Evolutionary conservation across 352 stramenopile genomes (phyloP).

Genomic region (Phytophthora nicotianae): DNA sequence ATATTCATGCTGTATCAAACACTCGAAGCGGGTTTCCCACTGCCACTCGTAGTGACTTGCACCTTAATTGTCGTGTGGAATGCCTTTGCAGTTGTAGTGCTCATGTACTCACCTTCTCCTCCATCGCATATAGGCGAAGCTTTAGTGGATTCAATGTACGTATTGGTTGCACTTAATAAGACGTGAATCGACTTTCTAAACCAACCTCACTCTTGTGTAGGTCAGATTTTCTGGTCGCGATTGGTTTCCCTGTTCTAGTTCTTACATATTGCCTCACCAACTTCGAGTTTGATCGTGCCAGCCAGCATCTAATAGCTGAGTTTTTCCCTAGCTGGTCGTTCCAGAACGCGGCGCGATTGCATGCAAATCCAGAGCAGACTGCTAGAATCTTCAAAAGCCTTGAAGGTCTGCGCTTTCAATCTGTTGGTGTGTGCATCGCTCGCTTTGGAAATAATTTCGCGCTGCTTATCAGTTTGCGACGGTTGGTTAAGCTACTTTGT

Average conservation of each 20-base stretch:
- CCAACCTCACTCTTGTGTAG: slow-evolving; percentile 7
- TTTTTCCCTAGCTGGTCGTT: slow-evolving; percentile 29
- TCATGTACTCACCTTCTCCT: slow-evolving; percentile 16
- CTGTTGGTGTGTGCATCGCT: slow-evolving; percentile 33
- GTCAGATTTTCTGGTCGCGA: slow-evolving; percentile 39
- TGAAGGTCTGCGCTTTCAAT: slow-evolving; percentile 32
- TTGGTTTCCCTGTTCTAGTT: slow-evolving; percentile 37
- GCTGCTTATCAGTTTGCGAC: slow-evolving; percentile 27
- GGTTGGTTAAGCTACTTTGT: slow-evolving; percentile 24
- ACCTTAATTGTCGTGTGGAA: slow-evolving; percentile 35
- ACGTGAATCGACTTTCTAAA: too few relatives aligned
- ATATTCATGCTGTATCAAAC: slow-evolving; percentile 25
- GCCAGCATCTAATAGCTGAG: slow-evolving; percentile 13
- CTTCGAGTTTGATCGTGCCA: slow-evolving; percentile 36
- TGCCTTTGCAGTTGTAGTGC: slow-evolving; percentile 14
- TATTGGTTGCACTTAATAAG: too few relatives aligned
- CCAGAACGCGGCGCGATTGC: slow-evolving; percentile 25
- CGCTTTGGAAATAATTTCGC: slow-evolving; percentile 38
- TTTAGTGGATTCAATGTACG: slow-evolving; percentile 30
- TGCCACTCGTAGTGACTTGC: slow-evolving; percentile 24
- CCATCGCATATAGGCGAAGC: slow-evolving; percentile 27
- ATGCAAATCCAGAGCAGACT: slow-evolving; percentile 29
- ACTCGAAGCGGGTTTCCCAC: slow-evolving; percentile 26
- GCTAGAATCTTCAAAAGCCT: slow-evolving; percentile 34
- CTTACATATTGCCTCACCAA: slow-evolving; percentile 31